Conservation (phyloP, 305 asterid genomes). For the Solanum hybrid region DNA sequence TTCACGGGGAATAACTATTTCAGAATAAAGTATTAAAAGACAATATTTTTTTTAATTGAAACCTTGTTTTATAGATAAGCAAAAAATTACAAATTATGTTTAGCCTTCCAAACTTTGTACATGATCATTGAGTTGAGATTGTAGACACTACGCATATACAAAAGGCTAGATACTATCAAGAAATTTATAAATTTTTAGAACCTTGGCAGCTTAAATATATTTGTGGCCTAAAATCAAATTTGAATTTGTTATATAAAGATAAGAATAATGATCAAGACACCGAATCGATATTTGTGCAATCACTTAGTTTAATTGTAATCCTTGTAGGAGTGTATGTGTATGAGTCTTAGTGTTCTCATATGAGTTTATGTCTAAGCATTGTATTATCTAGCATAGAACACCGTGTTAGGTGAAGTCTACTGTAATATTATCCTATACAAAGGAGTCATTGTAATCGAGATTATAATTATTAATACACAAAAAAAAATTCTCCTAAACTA, state of each 20-base stretch:
- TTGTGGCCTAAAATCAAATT: background rate
- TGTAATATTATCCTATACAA: background rate
- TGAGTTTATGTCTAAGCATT: background rate
- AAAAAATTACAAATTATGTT: background rate
- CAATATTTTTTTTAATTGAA: no score
- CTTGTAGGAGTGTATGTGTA: no score
- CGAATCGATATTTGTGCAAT: no score
- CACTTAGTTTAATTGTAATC: no score
- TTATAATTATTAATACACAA: no score
- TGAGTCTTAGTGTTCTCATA: background rate
- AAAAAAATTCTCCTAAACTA: background rate
- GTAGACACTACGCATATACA: background rate
- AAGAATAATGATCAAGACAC: no score
- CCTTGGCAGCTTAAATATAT: background rate
- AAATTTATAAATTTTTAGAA: no score
- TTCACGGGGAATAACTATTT: background rate
- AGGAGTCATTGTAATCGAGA: background rate
- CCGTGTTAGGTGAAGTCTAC: background rate
- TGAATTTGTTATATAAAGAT: background rate
- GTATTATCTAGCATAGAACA: background rate
- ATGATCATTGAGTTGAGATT: background rate
- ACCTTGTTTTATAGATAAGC: background rate
- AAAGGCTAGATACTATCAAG: background rate
- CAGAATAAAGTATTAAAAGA: background rate
- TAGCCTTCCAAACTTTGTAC: background rate